Evolutionary conservation across 805 yeast species (phyloP), one percentile per base, ranked within the genome.

Genomic region (Ogataea populi-albae): DNA sequence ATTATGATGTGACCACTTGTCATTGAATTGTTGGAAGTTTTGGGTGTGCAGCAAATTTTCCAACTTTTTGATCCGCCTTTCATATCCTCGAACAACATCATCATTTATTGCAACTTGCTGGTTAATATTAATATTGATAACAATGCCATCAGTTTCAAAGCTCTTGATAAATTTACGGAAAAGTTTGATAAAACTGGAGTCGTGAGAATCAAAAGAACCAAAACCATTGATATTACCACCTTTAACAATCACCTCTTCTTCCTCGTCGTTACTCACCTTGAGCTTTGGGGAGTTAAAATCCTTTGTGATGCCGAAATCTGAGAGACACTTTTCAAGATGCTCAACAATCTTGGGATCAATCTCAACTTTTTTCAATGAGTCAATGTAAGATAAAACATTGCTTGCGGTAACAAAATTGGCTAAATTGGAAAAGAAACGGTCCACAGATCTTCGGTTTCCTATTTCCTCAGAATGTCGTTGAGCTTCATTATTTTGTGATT

Each of bases 1-100:
- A 15, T 26, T 37, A 6, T 17, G 43, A 32, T 52, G 59, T 2
- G 62, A 50, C 64, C 64, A 61, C 32, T 52, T 54, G n/a, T 53
- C 55, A 21, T 68, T 68, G 24, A 77, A 64, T 34, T 77, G 73
- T 30, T 71, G 71, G 50, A 71, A 77, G 45, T 76, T 86, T 35
- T 78, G 82, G 43, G 84, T 86, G 54, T 87, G 93, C 11, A 88
- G 61, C 24, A 87, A 59, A 36, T 76, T 81, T 48, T 88, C 96
- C 34, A 91, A 68, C 47, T 83, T 83, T 43, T 75, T 77, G 26
- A 91, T 85, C 35, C 95, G 65, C 8, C 75, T 59, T 54, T 81
- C 81, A 45, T 87, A 81, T 0, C 85, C 86, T 44, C 69, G 69
- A 8, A 82, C 62, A 9, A 72, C 50, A 27, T 69, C 77, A 3